These are phyloP conservation scores for Rusavskia elegans DNA, from an alignment of 495 filamentous ascomycete species.

Conservation along the genomic window DNA sequence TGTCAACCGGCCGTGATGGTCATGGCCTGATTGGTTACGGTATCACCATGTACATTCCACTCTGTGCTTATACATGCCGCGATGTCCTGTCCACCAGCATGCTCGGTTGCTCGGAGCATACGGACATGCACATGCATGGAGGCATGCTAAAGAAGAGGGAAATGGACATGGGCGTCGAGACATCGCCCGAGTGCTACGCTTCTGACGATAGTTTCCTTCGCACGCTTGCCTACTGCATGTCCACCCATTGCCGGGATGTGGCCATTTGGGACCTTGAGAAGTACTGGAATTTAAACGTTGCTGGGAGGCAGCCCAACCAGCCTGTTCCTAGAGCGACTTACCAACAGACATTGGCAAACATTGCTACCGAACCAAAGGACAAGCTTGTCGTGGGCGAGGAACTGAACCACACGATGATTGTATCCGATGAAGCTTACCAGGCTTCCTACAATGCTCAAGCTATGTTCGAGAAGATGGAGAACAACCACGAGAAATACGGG, in stretches of 20 bases:
- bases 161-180: conserved; percentile 9
- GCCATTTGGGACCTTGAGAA: conserved; percentile 14
- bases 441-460: conserved; percentile 5
- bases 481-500: conserved; percentile 13
- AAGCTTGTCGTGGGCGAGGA: conserved; percentile 1
- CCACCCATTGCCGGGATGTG: conserved; percentile 13
- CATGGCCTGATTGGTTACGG: conserved; percentile 21
- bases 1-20: not conserved
- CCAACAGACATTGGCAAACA: conserved; percentile 8
- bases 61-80: conserved; percentile 19
- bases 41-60: conserved; percentile 19
- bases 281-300: conserved; percentile 18
- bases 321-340: conserved; percentile 17
- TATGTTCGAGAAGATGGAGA: conserved; percentile 6
- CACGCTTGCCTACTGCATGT: conserved; percentile 25
- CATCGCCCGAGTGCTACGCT: conserved; percentile 20
- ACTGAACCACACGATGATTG: conserved; percentile 18
- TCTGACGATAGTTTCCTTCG: conserved; percentile 18
- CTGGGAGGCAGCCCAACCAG: conserved; percentile 7
- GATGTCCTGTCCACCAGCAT: conserved; percentile 11
- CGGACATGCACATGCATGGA: conserved; percentile 1
- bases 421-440: conserved; percentile 10
- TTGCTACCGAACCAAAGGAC: conserved; percentile 1
- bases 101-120: conserved; percentile 15
- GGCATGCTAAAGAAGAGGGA: conserved; percentile 1